Evolutionary conservation across 768 basidiomycete species (phyloP).

Genomic region (Boletellus ananiceps): DNA sequence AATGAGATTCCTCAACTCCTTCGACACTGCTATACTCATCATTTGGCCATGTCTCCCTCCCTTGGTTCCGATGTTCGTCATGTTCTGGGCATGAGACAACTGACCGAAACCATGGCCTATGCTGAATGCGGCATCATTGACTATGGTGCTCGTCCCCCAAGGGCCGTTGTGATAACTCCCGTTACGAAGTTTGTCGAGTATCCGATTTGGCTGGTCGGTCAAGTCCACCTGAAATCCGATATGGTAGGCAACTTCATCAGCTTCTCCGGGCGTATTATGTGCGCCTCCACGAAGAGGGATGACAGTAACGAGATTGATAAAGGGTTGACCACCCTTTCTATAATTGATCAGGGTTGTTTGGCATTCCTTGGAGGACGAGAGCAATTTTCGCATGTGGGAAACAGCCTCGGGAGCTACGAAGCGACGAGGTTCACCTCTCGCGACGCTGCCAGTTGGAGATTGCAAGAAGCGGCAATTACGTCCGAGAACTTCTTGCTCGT

Average conservation of each 20-base stretch:
- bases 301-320: constrained; percentile 89
- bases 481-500: constrained; percentile 73
- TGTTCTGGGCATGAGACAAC: constrained; percentile 14
- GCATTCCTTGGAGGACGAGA: constrained; percentile 77
- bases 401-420: constrained; percentile 64
- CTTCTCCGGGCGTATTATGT: constrained; percentile 43
- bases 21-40: constrained; percentile 41
- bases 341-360: constrained; percentile 89
- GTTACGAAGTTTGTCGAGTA: constrained; percentile 72
- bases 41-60: constrained; percentile 24
- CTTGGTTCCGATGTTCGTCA: constrained; percentile 18
- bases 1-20: constrained; percentile 48
- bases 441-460: constrained; percentile 58
- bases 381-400: constrained; percentile 58
- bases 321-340: constrained; percentile 75
- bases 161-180: constrained; percentile 61
- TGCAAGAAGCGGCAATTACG: constrained; percentile 91
- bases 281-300: constrained; percentile 76
- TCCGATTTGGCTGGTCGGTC: constrained; percentile 78
- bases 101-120: constrained; percentile 6
- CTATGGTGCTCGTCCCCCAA: constrained; percentile 4
- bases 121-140: neutral
- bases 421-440: constrained; percentile 50
- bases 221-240: constrained; percentile 97
- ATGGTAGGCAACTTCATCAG: constrained; percentile 74